Evolutionary conservation across 345 rosid species (phyloP), one percentile per base, ranked within the genome.

Genomic region (Acer yangbiense): DNA sequence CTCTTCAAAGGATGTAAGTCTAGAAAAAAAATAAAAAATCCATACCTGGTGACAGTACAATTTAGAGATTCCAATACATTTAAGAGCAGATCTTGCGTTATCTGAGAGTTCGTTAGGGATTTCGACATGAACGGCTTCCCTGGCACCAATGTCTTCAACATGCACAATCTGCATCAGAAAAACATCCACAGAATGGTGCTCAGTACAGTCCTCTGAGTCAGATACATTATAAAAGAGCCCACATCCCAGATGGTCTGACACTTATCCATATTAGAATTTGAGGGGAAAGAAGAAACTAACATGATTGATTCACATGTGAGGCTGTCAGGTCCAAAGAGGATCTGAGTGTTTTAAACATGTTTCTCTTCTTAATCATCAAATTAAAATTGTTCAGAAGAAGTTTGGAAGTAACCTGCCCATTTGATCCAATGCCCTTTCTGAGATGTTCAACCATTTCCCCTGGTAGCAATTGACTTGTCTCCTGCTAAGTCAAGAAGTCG

Each of bases 31-130:
- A 35, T 4, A 0, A 35, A 35, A 71, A 8, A 75, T 65, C 48
- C 76, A 62, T 82, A 93, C 98, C 95, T 95, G 99, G 80, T 95
- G 99, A 81, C 92, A 88, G 77, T 93, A 95, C 68, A 95, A 85
- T 83, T 83, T 89, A 71, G 84, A 78, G 69, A 95, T 83, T 77
- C 98, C 96, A 80, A 92, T 86, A 35, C 82, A 72, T 83, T 86
- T 85, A 79, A 94, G 88, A 54, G 91, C 89, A 72, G 87, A 81
- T 81, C 87, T 93, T 12, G 89, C 86, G 80, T 79, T 80, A 66
- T 90, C 89, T 14, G 96, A 95, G 78, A 95, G 90, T 76, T 78
- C 84, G 61, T 76, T 66, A 69, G 97, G 91, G 50, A 92, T 82
- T 77, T 89, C 87, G 44, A 80, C 87, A 63, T 68, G 86, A 60